Percentiles rank a stretch among this genome's conserved stretches.
Conservation (phyloP, 345 rosid species). For the Lepidium aucheri region DNA sequence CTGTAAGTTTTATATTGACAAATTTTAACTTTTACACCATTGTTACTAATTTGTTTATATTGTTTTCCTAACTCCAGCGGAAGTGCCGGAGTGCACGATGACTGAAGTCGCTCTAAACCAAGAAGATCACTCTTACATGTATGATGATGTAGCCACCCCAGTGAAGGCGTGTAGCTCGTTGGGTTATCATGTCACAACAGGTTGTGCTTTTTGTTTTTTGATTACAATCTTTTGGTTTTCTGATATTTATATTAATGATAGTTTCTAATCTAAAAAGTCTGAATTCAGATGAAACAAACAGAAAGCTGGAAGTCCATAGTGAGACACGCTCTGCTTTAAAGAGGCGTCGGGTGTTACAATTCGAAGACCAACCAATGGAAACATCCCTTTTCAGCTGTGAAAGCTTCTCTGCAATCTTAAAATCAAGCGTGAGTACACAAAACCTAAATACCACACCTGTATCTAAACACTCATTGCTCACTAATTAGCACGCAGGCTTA, state of each 20-base stretch:
- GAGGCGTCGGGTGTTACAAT: constrained; percentile 89
- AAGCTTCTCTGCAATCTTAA: constrained; percentile 53
- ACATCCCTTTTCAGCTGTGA: constrained; percentile 53
- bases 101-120: constrained; percentile 57
- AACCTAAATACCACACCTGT: not conserved
- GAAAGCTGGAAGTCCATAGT: constrained; percentile 41
- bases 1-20: constrained; percentile 11
- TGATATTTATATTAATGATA: not conserved
- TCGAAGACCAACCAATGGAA: constrained; percentile 47
- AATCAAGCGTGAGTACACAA: constrained; percentile 48
- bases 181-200: constrained; percentile 40
- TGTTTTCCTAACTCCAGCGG: constrained; percentile 1
- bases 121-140: constrained; percentile 80
- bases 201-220: constrained; percentile 26
- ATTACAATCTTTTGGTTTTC: not conserved
- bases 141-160: constrained; percentile 77
- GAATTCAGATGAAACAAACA: constrained; percentile 39
- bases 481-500: not conserved
- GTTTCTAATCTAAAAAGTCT: constrained; percentile 10
- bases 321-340: constrained; percentile 54
- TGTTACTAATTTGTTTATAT: not conserved
- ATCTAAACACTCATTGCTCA: not conserved
- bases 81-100: constrained; percentile 23
- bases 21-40: not conserved
- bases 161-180: constrained; percentile 77